Base-by-base conservation (phyloP, 306 rosid species). In the Lablab purpureus region DNA sequence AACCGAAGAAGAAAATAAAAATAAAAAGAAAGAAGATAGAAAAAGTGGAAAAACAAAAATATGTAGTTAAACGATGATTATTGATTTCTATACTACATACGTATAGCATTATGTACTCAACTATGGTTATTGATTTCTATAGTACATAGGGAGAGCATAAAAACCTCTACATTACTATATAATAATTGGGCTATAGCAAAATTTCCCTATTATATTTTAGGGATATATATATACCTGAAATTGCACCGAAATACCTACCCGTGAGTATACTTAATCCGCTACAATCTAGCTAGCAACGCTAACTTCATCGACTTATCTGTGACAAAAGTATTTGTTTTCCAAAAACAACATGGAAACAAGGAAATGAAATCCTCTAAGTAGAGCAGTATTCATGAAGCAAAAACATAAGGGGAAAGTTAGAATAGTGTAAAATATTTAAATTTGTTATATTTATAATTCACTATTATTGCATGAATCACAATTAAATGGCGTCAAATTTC, bases 261-360 rank as follows among this genome's bases (percentile, higher is more conserved):
- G 34, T 62, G 62, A 12, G 30, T 34, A 27, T 67, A 67, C 50
- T 27, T 50, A 58, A 80, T 69, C 81, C 11, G 52, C 75, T 59
- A 55, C 81, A 50, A 7, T 71, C 82, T 71, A 65, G 65, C 75
- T n/a, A 54, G 28, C 60, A 54, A 22, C 45, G 73, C 76, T 52
- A 45, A 62, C 78, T 73, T 86, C 71, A 67, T 73, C 73, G 83
- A 65, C 62, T 71, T 80, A 83, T 64, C 87, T 83, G 87, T 68
- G 77, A 83, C 27, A 64, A 46, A 64, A 41, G 3, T 0, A 32
- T 36, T 70, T 51, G 62, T 74, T 70, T 40, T 40, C 59, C 43
- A 36, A 68, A 40, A 34, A 25, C 41, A 71, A 54, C 2, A 4
- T 25, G 25, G 41, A 75, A 70, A 75, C 71, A 36, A 13, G 32